Base-by-base conservation (phyloP, 192 early-diverging fungal species). In the Coemansia pectinata region DNA sequence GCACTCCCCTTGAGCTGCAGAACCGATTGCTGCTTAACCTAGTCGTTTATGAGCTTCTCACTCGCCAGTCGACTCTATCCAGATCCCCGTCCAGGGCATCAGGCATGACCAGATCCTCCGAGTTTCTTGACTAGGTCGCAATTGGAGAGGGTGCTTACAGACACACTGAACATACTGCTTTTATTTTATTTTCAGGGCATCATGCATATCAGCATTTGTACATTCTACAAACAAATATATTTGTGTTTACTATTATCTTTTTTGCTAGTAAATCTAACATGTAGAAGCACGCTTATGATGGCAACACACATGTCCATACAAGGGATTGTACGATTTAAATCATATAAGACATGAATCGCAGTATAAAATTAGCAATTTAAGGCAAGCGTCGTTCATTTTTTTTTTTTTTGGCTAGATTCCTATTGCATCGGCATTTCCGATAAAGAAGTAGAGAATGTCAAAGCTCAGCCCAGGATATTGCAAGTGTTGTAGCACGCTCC, bases 31-130 rank as follows among this genome's bases (percentile, higher is more conserved):
- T 72, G 17, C 59, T 83, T n/a, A 83, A 58, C 42, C 52, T 83
- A 4, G 62, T 77, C 33, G 69, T 83, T 27, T 83, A 83, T 40
- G 81, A 83, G 66, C 70, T 83, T 62, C 70, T 83, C 23, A 52
- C 76, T 17, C 76, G 57, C 38, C 76, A 77, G 45, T 69, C 72
- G n/a, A 15, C 53, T 11, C 44, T 77, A 40, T 83, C 80, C 19
- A 63, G 79, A 38, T 71, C 79, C 19, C 52, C 79, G 14, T 82
- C 74, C 15, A 53, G 71, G 62, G 74, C 69, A 40, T 73, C 79
- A 10, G 52, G 61, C 38, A 15, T 71, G 69, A 71, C 62, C 52
- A 33, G 39, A 34, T 71, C 69, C 14, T 58, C 69, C 0, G 70
- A 65, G 25, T 42, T 60, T 38, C 44, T 34, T 4, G 55, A 63